Evolutionary conservation across 148 eudicot species (phyloP), one percentile per base, ranked within the genome.

Genomic region (Rhododendron ferrugineum): DNA sequence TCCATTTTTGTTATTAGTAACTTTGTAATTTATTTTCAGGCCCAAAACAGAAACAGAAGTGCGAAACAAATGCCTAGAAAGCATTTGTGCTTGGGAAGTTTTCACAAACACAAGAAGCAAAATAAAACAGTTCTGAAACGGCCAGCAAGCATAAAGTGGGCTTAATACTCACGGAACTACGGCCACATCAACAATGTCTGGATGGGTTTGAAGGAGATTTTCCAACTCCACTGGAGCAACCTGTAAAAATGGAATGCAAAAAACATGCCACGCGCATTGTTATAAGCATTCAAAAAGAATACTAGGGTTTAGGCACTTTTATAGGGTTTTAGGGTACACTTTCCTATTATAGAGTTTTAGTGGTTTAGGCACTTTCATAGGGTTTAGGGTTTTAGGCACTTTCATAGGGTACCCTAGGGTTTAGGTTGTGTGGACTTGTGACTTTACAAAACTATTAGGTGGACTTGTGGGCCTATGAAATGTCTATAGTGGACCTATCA

Each of bases 171-270:
- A 83, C 85, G 85, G 85, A 28, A 83, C 26, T 9, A 84, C 80
- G 2, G 80, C 85, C 7, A 23, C 79, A 32, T 75, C 80, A 75
- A 50, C 70, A 13, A 84, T 15, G 40, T 84, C 50, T 22, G 85
- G 50, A 75, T 84, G 80, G 70, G 80, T 49, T 23, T 75, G 80
- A 72, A 83, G 68, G 5, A 84, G 70, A 84, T 84, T 54, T 54
- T 84, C 85, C 23, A 84, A 66, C 85, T 84, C 85, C 44, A 34
- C 66, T 23, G 85, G 85, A 22, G 85, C 80, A 54, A 84, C 85
- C 85, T 84, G 30, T 26, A 46, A 46, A 66, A 74, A 36, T 60
- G 16, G 70, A 32, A 79, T 26, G 40, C 44, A 34, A 49, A 79
- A 78, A 68, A 2, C 3, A 60, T 30, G 37, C 8, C 40, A 20